Conservation (phyloP, 306 rosid genomes). For the Vigna reflexopilosa region DNA sequence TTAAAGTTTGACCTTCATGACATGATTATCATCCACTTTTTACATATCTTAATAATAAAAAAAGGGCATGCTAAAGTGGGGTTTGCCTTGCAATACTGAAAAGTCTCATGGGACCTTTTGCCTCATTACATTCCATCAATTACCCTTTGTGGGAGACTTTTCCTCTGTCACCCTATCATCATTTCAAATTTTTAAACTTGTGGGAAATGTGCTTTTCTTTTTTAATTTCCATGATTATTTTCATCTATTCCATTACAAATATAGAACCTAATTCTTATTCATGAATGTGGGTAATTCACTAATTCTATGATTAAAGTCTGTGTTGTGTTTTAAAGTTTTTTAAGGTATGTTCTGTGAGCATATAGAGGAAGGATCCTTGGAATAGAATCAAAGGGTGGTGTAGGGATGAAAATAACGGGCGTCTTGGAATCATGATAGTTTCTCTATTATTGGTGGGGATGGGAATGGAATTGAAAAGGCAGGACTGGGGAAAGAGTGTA, state of each 20-base stretch:
- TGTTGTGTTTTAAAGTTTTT: neutral
- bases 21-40: slow-evolving; percentile 63
- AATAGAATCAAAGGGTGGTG: slow-evolving; percentile 52
- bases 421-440: slow-evolving; percentile 58
- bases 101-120: slow-evolving; percentile 72
- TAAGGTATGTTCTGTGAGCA: neutral
- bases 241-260: too few relatives aligned
- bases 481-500: slow-evolving; percentile 32
- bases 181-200: slow-evolving; percentile 40
- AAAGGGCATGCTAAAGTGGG: slow-evolving; percentile 64
- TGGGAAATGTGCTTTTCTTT: slow-evolving; percentile 42
- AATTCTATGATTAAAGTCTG: neutral
- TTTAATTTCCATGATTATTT: slow-evolving; percentile 16
- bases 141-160: slow-evolving; percentile 55
- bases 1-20: slow-evolving; percentile 90
- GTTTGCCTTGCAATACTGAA: slow-evolving; percentile 69
- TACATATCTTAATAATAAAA: slow-evolving; percentile 34
- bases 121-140: slow-evolving; percentile 78
- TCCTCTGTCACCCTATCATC: slow-evolving; percentile 46
- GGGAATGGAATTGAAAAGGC: slow-evolving; percentile 53
- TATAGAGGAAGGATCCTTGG: slow-evolving; percentile 43
- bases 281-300: neutral
- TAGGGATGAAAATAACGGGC: slow-evolving; percentile 40
- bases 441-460: slow-evolving; percentile 64
- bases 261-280: too few relatives aligned